A percentile compares a stretch with the other conserved stretches of the same genome.
Evolutionary conservation across 2,329 filamentous ascomycete species (phyloP).

Genomic region (Grosmannia penicillata): DNA sequence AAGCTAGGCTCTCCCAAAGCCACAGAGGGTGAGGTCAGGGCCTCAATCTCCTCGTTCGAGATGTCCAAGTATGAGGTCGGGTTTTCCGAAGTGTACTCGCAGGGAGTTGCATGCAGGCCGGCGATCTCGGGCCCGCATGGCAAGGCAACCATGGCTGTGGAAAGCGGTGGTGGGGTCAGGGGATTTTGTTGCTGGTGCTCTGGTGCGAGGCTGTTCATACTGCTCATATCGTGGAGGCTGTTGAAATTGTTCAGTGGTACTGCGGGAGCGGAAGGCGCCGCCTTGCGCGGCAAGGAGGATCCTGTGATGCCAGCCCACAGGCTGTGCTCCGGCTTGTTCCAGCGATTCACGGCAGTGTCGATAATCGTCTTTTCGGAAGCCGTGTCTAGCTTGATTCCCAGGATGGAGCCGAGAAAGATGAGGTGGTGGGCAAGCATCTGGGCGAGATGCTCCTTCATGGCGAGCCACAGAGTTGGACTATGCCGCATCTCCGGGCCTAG

Average conservation of each 20-base stretch:
- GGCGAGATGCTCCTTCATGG: constrained; percentile 18
- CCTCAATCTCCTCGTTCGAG: constrained; percentile 7
- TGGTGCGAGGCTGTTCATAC: neutral
- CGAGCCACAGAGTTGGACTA: constrained; percentile 18
- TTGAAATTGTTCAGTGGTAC: neutral
- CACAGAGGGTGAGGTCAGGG: neutral
- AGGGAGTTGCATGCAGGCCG: constrained; percentile 8
- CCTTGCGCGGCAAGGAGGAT: neutral
- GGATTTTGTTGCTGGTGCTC: neutral
- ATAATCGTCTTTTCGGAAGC: constrained; percentile 16
- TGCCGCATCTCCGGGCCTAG: constrained; percentile 14
- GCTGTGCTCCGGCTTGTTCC: constrained; percentile 16
- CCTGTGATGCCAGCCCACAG: constrained; percentile 12
- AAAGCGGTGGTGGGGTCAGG: neutral
- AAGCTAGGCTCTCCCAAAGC: neutral
- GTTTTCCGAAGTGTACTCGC: constrained; percentile 11
- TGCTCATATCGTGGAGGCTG: neutral
- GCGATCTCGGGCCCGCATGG: constrained; percentile 9
- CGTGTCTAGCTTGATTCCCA: constrained; percentile 18
- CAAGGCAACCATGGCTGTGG: constrained; percentile 10
- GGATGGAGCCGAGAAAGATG: constrained; percentile 15
- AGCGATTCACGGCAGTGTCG: constrained; percentile 15
- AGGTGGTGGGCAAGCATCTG: constrained; percentile 19
- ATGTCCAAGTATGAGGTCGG: constrained; percentile 15
- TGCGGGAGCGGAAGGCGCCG: neutral